Evolutionary conservation across 345 rosid species (phyloP), one percentile per base, ranked within the genome.

Genomic region (Camelina laxa): DNA sequence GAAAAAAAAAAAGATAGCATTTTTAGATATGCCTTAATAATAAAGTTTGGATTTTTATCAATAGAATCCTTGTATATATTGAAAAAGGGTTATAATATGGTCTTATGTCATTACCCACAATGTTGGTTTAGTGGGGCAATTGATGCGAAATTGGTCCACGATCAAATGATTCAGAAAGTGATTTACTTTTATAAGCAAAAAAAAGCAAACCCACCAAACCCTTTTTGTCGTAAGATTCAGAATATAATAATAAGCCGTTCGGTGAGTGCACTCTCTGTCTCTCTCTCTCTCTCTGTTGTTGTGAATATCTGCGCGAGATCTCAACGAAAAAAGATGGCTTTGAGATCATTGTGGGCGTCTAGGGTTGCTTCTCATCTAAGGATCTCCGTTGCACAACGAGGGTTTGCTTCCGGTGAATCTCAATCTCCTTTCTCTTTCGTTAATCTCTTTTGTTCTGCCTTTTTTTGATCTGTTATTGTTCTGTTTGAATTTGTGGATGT

Each of bases 281-380:
- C 66, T 54, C 20, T 58, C 69, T 47, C 41, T 22, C 14, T 21
- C 58, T 20, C 73, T 71, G 56, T 24, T 64, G 50, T 55, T 71
- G 80, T 27, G 60, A 27, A 27, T 22, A 41, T 76, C 57, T 71
- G 73, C 31, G 44, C 61, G 78, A 54, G 75, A 73, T 72, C 75
- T 66, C 77, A 0, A 27, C 74, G 38, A 24, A 31, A 49, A 22
- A 33, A 89, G 9, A 33, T 91, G 99, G 97, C 99, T 42, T 82
- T 87, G 5, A 81, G 89, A 68, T 61, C 82, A 78, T 69, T 93
- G 81, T 92, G 96, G 97, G 93, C 97, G 58, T 90, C 99, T 48
- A 90, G 88, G 79, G 96, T 91, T 70, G 99, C 97, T 74, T 88
- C 96, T 55, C 80, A 80, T 80, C 90, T 92, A 67, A 87, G 91